Evolutionary conservation across 108 stramenopile species (phyloP).

Genomic region (Discostella stelligeroides): DNA sequence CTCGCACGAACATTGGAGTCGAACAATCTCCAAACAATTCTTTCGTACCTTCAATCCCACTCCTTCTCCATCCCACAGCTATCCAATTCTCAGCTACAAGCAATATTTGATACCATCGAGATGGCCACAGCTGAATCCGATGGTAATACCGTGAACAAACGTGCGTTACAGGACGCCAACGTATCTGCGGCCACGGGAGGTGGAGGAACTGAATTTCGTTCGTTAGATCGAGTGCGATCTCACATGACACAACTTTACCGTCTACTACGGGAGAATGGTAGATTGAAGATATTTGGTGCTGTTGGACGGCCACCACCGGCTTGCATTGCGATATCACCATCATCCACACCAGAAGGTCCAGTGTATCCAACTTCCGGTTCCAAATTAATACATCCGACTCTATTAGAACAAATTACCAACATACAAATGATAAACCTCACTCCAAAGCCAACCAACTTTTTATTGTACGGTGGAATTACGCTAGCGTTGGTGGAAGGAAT

Average conservation of each 20-base stretch:
- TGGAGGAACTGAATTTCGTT: conserved; percentile 50
- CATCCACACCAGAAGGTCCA: not conserved
- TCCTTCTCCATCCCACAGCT: conserved; percentile 18
- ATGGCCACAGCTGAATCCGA: conserved; percentile 61
- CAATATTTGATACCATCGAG: conserved; percentile 80
- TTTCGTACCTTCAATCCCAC: conserved; percentile 37
- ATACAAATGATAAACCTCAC: conserved; percentile 78
- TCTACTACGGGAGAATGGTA: conserved; percentile 51
- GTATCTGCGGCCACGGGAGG: conserved; percentile 1
- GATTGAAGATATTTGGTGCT: conserved; percentile 69
- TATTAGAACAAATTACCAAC: conserved; percentile 71
- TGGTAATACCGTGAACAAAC: conserved; percentile 57
- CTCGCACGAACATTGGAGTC: conserved; percentile 25
- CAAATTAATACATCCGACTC: conserved; percentile 66
- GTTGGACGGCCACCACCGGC: conserved; percentile 35
- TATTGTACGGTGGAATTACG: conserved; percentile 64
- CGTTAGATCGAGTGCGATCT: conserved; percentile 56
- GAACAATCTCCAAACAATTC: conserved; percentile 32
- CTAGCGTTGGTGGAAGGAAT: conserved; percentile 68
- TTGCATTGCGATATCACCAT: not conserved
- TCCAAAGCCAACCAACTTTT: conserved; percentile 73
- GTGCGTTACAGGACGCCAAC: conserved; percentile 36
- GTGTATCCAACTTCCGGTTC: conserved; percentile 67
- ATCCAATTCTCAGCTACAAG: conserved; percentile 16
- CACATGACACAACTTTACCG: conserved; percentile 84